A percentile compares a stretch with the other conserved stretches of the same genome.
Conservation (phyloP, 225 moss, liverwort and hornwort genomes). For the Pseudoscleropodium purum region DNA sequence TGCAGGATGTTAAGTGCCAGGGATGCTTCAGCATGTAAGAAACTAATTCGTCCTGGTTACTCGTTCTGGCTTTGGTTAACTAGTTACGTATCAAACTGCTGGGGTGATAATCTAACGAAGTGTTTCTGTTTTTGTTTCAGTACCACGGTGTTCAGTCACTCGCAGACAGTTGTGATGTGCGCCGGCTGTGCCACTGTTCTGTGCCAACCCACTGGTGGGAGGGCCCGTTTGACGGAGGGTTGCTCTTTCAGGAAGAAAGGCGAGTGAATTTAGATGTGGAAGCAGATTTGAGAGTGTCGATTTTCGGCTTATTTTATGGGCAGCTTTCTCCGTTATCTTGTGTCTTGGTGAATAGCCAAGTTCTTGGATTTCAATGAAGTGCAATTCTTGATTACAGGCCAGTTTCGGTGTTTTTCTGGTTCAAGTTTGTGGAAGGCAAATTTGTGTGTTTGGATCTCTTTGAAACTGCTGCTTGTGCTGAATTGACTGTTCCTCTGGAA, state of each 20-base stretch:
- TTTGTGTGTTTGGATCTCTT: not conserved
- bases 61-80: not conserved
- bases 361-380: conserved; percentile 18
- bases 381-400: conserved; percentile 3
- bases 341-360: conserved; percentile 7
- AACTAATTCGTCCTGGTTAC: not conserved
- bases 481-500: not conserved
- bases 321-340: not conserved
- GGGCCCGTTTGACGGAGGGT: conserved; percentile 75
- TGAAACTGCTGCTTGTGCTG: not conserved
- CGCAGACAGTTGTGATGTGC: conserved; percentile 74
- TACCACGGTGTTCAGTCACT: conserved; percentile 90
- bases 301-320: not conserved
- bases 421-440: not conserved
- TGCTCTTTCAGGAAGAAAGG: conserved; percentile 84
- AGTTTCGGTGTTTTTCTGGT: not conserved
- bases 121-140: conserved; percentile 6
- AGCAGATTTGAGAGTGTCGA: not conserved
- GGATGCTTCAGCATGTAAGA: conserved; percentile 65
- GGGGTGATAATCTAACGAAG: not conserved
- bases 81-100: not conserved
- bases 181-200: conserved; percentile 50
- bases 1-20: conserved; percentile 62
- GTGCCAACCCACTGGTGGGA: conserved; percentile 78
- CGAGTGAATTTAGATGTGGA: conserved; percentile 24